Conservation (phyloP, 202 grass and related monocot genomes). For the Setaria viridis region DNA sequence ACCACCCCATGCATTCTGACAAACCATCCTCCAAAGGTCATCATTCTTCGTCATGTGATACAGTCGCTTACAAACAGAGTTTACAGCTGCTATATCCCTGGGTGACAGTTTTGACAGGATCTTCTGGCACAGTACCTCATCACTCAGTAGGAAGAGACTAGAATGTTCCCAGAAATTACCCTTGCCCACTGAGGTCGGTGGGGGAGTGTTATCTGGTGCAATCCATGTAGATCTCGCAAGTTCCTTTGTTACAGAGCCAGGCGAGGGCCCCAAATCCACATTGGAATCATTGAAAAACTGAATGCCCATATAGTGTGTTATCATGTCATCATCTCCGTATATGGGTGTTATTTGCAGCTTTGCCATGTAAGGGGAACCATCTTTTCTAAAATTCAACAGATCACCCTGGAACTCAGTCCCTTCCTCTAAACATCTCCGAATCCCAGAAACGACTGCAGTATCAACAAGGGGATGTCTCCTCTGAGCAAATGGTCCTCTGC, state of each 20-base stretch:
- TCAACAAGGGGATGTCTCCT: constrained; percentile 90
- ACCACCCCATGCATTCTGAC: constrained; percentile 87
- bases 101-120: constrained; percentile 83
- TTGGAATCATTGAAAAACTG: constrained; percentile 76
- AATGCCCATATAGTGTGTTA: constrained; percentile 93
- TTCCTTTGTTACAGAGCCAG: constrained; percentile 69
- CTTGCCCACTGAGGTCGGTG: constrained; percentile 50
- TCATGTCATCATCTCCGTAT: constrained; percentile 88
- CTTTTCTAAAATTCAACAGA: constrained; percentile 93
- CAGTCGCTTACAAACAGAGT: constrained; percentile 79
- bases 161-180: constrained; percentile 67
- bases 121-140: constrained; percentile 88
- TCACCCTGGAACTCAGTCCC: constrained; percentile 80
- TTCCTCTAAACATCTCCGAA: constrained; percentile 79
- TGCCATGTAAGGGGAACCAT: constrained; percentile 90
- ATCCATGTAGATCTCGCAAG: constrained; percentile 45
- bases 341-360: constrained; percentile 82
- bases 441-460: constrained; percentile 78
- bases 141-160: constrained; percentile 77
- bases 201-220: constrained; percentile 42
- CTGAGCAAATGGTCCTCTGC: constrained; percentile 89
- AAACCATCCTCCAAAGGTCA: constrained; percentile 96
- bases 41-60: constrained; percentile 86
- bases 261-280: constrained; percentile 76
- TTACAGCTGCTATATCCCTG: constrained; percentile 91